phyloP scores from a whole-genome alignment of 2,329 filamentous ascomycete genomes.

The Rhynchosporium agropyri region DNA sequence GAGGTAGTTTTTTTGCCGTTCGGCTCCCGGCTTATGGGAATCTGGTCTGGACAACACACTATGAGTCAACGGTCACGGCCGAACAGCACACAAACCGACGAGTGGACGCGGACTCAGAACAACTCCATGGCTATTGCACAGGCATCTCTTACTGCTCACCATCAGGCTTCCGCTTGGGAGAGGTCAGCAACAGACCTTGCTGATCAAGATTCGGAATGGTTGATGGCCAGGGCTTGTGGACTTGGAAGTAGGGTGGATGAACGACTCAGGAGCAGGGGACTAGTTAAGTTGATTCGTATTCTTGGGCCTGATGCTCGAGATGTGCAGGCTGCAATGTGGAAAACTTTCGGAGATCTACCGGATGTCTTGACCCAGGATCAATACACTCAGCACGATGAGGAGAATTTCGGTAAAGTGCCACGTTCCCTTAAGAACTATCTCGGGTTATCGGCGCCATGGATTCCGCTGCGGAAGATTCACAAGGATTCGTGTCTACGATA shows the following conservation, averaged over 20 bases:
- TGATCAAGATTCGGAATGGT: constrained; percentile 36
- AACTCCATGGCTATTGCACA: constrained; percentile 37
- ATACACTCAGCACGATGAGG: constrained; percentile 29
- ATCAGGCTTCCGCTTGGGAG: constrained; percentile 38
- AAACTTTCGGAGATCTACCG: constrained; percentile 62
- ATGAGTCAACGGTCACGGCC: constrained; percentile 40
- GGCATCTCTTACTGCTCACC: constrained; percentile 34
- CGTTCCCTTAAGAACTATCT: constrained; percentile 34
- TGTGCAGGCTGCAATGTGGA: constrained; percentile 63
- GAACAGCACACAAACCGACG: constrained; percentile 48
- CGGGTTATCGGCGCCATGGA: constrained; percentile 68
- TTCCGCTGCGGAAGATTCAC: constrained; percentile 76
- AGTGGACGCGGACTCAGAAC: constrained; percentile 48
- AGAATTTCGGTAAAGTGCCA: constrained; percentile 29
- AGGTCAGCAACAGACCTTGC: constrained; percentile 28
- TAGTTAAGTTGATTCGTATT: constrained; percentile 66
- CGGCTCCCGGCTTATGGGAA: constrained; percentile 53
- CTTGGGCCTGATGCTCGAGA: constrained; percentile 67
- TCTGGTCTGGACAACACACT: constrained; percentile 53
- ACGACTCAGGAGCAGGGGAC: constrained; percentile 73
- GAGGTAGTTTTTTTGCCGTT: constrained; percentile 79
- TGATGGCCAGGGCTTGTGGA: constrained; percentile 69
- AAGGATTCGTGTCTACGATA: constrained; percentile 74
- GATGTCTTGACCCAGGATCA: constrained; percentile 43
- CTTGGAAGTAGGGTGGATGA: constrained; percentile 65